Percentiles rank a stretch among this genome's conserved stretches.
Conservation (phyloP, 2,329 filamentous ascomycete species). For the Apiospora kogelbergensis region DNA sequence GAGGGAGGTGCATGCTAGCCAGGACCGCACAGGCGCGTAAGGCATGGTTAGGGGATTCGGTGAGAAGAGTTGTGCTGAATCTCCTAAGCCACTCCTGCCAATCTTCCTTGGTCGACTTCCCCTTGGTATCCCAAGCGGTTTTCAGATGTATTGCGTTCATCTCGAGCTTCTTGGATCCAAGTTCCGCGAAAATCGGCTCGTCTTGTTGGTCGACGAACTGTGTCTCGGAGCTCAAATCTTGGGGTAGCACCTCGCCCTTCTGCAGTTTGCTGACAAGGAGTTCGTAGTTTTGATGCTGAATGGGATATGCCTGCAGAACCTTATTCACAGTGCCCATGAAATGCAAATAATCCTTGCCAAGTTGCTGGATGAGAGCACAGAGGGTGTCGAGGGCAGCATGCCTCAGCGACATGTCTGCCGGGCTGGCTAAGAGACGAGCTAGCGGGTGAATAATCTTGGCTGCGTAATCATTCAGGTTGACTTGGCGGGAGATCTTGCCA, state of each 20-base stretch:
- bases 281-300: conserved; percentile 89
- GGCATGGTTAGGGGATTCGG: conserved; percentile 94
- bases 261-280: conserved; percentile 89
- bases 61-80: conserved; percentile 91
- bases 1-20: conserved; percentile 85
- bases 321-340: conserved; percentile 95
- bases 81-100: conserved; percentile 99
- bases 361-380: conserved; percentile 91
- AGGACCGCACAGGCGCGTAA: conserved; percentile 89
- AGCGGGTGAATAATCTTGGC: conserved; percentile 95
- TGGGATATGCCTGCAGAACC: conserved; percentile 73
- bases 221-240: conserved; percentile 86
- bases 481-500: conserved; percentile 89
- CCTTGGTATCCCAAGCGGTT: conserved; percentile 93
- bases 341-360: conserved; percentile 92
- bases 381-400: conserved; percentile 88
- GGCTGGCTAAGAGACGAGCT: conserved; percentile 70
- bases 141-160: conserved; percentile 98
- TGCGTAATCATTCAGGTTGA: conserved; percentile 96
- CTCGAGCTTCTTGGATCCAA: conserved; percentile 88
- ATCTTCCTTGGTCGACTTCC: conserved; percentile 96
- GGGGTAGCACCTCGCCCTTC: conserved; percentile 91
- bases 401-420: conserved; percentile 71
- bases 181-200: conserved; percentile 79
- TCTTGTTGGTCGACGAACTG: conserved; percentile 76